A percentile compares a stretch with the other conserved stretches of the same genome.
Evolutionary conservation across 306 rosid genomes (phyloP).

Genomic region (Inga leiocalycina): DNA sequence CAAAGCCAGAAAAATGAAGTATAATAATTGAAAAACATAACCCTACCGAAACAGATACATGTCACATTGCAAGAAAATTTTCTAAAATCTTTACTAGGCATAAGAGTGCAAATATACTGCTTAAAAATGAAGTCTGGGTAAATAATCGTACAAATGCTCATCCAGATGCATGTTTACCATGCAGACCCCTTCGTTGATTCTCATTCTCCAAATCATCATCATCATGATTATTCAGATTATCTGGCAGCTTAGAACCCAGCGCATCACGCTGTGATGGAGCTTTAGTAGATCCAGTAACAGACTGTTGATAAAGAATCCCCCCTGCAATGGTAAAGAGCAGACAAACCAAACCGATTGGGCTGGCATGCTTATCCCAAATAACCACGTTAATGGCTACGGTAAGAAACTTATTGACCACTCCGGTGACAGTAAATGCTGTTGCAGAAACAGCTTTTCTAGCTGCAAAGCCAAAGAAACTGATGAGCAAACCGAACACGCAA

Average conservation of each 20-base stretch:
- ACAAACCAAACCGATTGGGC: conserved; percentile 82
- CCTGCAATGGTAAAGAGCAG: conserved; percentile 81
- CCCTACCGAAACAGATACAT: conserved; percentile 33
- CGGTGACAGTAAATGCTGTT: conserved; percentile 92
- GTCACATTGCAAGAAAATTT: conserved; percentile 32
- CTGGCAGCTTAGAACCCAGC: conserved; percentile 47
- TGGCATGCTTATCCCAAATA: conserved; percentile 99
- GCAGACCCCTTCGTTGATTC: conserved; percentile 47
- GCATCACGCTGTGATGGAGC: conserved; percentile 49
- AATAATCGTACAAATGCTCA: conserved; percentile 50
- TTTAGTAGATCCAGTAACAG: conserved; percentile 56
- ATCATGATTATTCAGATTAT: conserved; percentile 36
- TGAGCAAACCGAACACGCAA: conserved; percentile 84
- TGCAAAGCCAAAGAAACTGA: conserved; percentile 96
- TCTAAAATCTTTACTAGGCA: conserved; percentile 27
- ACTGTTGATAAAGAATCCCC: conserved; percentile 93
- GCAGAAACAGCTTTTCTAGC: conserved; percentile 92
- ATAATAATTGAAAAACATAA: conserved; percentile 17
- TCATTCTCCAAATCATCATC: conserved; percentile 50
- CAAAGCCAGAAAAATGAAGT: neutral
- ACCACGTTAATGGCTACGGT: conserved; percentile 85
- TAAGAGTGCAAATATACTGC: conserved; percentile 36
- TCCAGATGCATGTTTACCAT: conserved; percentile 60
- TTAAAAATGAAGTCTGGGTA: conserved; percentile 19
- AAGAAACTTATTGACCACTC: conserved; percentile 94